Conservation (phyloP, 2,329 filamentous ascomycete species). For the Ascochyta pisi region DNA sequence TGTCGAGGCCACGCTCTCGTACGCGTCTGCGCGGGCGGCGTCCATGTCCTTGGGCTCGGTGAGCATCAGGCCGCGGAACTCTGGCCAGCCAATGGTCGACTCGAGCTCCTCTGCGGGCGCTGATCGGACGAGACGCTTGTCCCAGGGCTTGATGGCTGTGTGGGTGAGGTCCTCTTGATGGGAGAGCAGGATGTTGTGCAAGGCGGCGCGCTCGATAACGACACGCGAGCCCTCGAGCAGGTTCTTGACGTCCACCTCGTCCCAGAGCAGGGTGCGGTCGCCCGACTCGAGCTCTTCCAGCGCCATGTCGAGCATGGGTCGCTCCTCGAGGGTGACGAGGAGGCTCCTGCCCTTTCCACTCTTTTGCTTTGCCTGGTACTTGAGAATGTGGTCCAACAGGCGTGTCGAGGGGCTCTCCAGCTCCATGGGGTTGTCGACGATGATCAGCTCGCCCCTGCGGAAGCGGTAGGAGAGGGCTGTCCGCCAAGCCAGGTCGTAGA, state of each 20-base stretch:
- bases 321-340: conserved; percentile 37
- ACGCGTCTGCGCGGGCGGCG: conserved; percentile 30
- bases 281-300: conserved; percentile 71
- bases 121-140: conserved; percentile 27
- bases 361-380: conserved; percentile 64
- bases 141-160: conserved; percentile 28
- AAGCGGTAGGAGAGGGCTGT: conserved; percentile 94
- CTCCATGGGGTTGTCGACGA: conserved; percentile 80
- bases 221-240: conserved; percentile 83
- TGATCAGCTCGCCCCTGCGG: conserved; percentile 81
- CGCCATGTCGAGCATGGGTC: conserved; percentile 67
- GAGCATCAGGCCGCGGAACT: conserved; percentile 36
- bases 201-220: conserved; percentile 82
- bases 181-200: conserved; percentile 71
- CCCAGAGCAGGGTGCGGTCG: conserved; percentile 71
- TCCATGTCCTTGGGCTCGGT: conserved; percentile 28
- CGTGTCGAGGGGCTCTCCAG: conserved; percentile 69
- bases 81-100: conserved; percentile 34
- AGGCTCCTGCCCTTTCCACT: conserved; percentile 37
- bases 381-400: conserved; percentile 72
- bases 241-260: conserved; percentile 96
- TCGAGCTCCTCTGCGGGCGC: conserved; percentile 32
- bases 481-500: conserved; percentile 95
- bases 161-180: conserved; percentile 42
- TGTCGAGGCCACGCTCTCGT: conserved; percentile 32